Percentiles rank a stretch among this genome's conserved stretches.
These are phyloP conservation scores for Niebla homalea DNA, from an alignment of 495 filamentous ascomycete species.

Conservation along the genomic window DNA sequence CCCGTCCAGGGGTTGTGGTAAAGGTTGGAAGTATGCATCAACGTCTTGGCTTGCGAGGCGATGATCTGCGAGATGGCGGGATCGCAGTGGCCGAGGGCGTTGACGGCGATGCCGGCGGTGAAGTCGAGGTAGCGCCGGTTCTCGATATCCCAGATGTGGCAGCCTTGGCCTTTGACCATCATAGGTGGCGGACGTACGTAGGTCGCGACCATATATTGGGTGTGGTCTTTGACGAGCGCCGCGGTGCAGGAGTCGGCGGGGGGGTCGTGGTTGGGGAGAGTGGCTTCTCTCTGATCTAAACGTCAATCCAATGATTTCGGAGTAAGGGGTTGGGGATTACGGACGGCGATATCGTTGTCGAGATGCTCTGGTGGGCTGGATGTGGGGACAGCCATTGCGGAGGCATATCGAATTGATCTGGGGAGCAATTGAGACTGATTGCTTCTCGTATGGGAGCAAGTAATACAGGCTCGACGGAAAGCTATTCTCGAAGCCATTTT, in stretches of 20 bases:
- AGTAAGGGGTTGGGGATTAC: not conserved
- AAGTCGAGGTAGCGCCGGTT: slow-evolving; percentile 84
- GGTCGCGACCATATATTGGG: slow-evolving; percentile 84
- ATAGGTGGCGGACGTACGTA: slow-evolving; percentile 85
- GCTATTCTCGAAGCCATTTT: not conserved
- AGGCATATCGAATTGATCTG: slow-evolving; percentile 9
- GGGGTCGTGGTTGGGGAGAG: slow-evolving; percentile 67
- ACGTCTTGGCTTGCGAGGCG: slow-evolving; percentile 62
- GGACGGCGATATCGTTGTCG: slow-evolving; percentile 9
- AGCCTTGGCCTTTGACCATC: slow-evolving; percentile 76
- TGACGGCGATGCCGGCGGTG: slow-evolving; percentile 92
- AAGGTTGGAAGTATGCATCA: slow-evolving; percentile 85
- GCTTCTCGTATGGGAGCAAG: not conserved
- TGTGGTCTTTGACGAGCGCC: slow-evolving; percentile 56
- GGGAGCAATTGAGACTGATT: not conserved
- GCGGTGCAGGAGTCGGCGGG: slow-evolving; percentile 59
- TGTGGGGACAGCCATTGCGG: slow-evolving; percentile 18
- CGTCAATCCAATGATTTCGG: not conserved
- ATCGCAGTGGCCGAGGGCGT: slow-evolving; percentile 79
- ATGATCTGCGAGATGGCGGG: slow-evolving; percentile 54
- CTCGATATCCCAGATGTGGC: slow-evolving; percentile 80
- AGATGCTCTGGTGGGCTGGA: slow-evolving; percentile 7
- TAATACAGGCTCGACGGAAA: not conserved
- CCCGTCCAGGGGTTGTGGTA: slow-evolving; percentile 95
- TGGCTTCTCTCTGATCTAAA: slow-evolving; percentile 40